Conservation (phyloP, 495 filamentous ascomycete species). For the Aspergillus nidulans region DNA sequence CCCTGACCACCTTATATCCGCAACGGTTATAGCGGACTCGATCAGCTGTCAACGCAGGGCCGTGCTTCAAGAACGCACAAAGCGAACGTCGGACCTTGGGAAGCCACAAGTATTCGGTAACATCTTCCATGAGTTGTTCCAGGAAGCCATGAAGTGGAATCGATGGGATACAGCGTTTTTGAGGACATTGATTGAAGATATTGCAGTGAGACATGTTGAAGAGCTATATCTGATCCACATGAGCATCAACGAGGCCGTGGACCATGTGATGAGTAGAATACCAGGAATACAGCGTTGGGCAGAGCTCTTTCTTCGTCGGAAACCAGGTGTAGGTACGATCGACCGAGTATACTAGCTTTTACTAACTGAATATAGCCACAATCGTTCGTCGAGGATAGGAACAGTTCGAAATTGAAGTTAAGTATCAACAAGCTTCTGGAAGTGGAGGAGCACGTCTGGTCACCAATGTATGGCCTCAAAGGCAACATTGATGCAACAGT, state of each 20-base stretch:
- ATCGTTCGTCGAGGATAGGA: constrained; percentile 73
- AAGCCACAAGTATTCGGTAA: constrained; percentile 82
- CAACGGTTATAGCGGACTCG: constrained; percentile 89
- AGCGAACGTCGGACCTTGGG: constrained; percentile 72
- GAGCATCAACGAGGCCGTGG: constrained; percentile 62
- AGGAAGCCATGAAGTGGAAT: constrained; percentile 81
- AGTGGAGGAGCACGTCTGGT: constrained; percentile 97
- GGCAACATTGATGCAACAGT: constrained; percentile 98
- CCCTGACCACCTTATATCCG: constrained; percentile 91
- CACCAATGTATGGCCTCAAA: constrained; percentile 93
- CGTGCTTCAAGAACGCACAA: constrained; percentile 89
- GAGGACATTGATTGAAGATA: constrained; percentile 54
- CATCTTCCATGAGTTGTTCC: constrained; percentile 90
- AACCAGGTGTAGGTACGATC: constrained; percentile 57
- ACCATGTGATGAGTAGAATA: constrained; percentile 75
- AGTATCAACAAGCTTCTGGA: constrained; percentile 91
- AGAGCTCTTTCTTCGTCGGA: constrained; percentile 64
- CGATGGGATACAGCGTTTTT: constrained; percentile 71
- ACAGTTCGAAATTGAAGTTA: constrained; percentile 67
- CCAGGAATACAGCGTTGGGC: constrained; percentile 79
- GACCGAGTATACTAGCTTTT: too few relatives aligned
- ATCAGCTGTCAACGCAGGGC: constrained; percentile 84
- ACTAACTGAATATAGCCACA: constrained; percentile 44
- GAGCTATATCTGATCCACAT: constrained; percentile 81
- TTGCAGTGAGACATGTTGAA: constrained; percentile 70